These are phyloP conservation scores for Asterochloris erici DNA, from an alignment of 139 green algal species.

Conservation along the genomic window DNA sequence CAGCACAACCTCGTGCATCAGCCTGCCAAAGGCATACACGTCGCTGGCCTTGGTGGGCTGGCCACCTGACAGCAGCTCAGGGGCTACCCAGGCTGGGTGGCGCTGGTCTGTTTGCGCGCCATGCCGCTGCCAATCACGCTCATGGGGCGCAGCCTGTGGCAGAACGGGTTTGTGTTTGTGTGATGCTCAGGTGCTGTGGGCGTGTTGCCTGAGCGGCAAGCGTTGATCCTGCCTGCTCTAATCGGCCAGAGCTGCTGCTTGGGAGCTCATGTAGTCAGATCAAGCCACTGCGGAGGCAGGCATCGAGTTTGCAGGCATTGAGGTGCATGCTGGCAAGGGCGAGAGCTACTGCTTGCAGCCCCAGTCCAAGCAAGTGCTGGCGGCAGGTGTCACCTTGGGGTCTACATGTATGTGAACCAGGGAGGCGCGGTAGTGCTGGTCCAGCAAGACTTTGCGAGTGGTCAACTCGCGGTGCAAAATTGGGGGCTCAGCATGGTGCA, in stretches of 20 bases:
- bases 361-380: too few relatives aligned
- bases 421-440: conserved; percentile 2
- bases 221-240: neutral
- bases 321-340: neutral
- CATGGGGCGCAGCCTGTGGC: neutral
- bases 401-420: conserved; percentile 8
- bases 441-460: neutral
- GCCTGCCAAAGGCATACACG: conserved; percentile 23
- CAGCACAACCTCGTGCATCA: conserved; percentile 24
- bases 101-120: neutral
- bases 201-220: neutral
- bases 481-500: conserved; percentile 9
- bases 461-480: conserved; percentile 7
- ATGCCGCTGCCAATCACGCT: neutral
- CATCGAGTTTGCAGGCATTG: too few relatives aligned
- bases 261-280: neutral
- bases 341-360: neutral
- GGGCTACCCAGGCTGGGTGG: conserved; percentile 5
- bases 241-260: neutral
- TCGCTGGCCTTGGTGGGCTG: conserved; percentile 15
- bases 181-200: neutral
- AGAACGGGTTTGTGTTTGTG: neutral
- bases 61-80: conserved; percentile 1
- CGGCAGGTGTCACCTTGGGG: too few relatives aligned
- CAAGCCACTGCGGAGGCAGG: too few relatives aligned